Evolutionary conservation across 352 stramenopile species (phyloP).

Genomic region (Pythium sp.): DNA sequence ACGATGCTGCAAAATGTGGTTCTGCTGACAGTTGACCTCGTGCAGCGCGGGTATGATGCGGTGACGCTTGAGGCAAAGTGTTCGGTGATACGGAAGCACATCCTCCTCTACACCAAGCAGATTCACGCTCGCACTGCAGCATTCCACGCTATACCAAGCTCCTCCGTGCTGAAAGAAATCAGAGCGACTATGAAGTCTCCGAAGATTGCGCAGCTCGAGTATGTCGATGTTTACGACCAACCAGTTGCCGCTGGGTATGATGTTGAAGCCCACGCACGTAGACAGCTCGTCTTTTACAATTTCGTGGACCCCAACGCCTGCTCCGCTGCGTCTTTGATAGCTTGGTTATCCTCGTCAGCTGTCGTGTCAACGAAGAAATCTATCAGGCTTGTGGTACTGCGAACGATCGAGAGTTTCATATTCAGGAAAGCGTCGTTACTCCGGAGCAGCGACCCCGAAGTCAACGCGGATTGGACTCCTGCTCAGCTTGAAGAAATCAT

Average conservation of each 20-base stretch:
- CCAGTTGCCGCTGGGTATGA: background rate
- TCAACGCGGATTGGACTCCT: background rate
- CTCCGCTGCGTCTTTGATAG: background rate
- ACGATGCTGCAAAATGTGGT: constrained; percentile 18
- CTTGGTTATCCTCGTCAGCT: constrained; percentile 10
- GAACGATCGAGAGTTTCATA: constrained; percentile 37
- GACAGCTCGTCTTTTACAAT: background rate
- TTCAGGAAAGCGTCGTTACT: constrained; percentile 16
- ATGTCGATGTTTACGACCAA: constrained; percentile 5
- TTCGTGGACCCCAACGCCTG: constrained; percentile 4
- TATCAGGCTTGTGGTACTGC: constrained; percentile 19
- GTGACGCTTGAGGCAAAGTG: background rate
- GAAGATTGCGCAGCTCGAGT: background rate
- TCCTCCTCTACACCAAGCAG: background rate
- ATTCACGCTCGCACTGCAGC: background rate
- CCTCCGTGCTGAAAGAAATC: background rate
- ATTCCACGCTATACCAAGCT: constrained; percentile 5
- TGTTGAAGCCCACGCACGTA: background rate
- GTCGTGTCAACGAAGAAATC: background rate
- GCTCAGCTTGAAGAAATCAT: constrained; percentile 10
- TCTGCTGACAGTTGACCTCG: background rate
- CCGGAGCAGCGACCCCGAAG: background rate
- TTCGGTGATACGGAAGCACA: background rate
- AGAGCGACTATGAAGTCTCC: background rate
- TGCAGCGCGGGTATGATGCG: constrained; percentile 16